Evolutionary conservation across 2,329 filamentous ascomycete species (phyloP).

Genomic region (Phyllosticta citrichinensis): DNA sequence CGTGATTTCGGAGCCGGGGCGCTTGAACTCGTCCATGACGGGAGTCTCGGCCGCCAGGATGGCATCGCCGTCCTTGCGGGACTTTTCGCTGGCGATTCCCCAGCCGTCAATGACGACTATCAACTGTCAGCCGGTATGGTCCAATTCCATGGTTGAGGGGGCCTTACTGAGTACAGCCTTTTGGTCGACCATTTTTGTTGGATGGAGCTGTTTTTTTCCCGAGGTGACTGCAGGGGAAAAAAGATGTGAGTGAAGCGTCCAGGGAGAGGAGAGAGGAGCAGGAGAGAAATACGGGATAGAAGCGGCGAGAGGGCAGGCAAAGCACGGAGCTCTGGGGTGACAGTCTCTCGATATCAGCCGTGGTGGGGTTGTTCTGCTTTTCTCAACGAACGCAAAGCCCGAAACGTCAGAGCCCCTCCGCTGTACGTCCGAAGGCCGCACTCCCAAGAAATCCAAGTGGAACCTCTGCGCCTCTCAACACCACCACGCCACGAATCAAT

Average conservation of each 20-base stretch:
- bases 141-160: constrained; percentile 38
- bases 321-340: neutral
- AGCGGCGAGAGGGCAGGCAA: neutral
- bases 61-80: constrained; percentile 83
- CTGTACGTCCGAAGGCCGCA: neutral
- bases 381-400: constrained; percentile 7
- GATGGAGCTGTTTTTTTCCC: constrained; percentile 5
- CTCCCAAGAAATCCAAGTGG: neutral
- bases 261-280: neutral
- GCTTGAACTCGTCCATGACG: constrained; percentile 78
- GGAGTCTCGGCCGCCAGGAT: constrained; percentile 90
- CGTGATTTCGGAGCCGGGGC: constrained; percentile 55
- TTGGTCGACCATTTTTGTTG: constrained; percentile 52
- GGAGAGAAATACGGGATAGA: neutral
- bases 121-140: constrained; percentile 30
- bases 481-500: neutral
- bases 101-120: constrained; percentile 92
- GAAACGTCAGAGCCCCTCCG: constrained; percentile 6
- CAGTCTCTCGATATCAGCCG: constrained; percentile 9
- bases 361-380: constrained; percentile 6
- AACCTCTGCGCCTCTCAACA: neutral
- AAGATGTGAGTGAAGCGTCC: neutral
- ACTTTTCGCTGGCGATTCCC: constrained; percentile 74
- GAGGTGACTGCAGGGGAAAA: neutral
- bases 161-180: constrained; percentile 51